Base-by-base conservation (phyloP, 345 rosid genomes). In the Ceriops tagal region DNA sequence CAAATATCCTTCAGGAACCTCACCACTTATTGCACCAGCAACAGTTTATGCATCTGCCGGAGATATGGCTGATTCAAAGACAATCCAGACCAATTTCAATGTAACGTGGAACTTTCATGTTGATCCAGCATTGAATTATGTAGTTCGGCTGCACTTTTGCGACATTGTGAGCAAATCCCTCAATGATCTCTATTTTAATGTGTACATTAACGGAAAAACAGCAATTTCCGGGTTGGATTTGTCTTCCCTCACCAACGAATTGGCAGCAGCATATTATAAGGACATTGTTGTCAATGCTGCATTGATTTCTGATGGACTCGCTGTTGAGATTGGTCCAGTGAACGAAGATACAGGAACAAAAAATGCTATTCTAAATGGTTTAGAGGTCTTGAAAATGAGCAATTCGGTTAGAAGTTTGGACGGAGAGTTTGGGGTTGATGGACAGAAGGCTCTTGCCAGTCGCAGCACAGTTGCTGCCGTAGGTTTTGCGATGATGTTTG, bases 41-140 rank as follows among this genome's bases (percentile, higher is more conserved):
- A 15, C 51, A 10, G 70, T 67, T 32, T 67, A 55, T 53, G 73
- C 73, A 56, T 35, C 80, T 20, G 76, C 79, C 15, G 69, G 66
- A 32, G 69, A 66, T 58, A 76, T 76, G 79, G 75, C 72, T 10
- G 75, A 76, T 55, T 63, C 69, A 18, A 67, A 71, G 16, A 71
- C 72, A 2, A 27, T 31, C 1, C 39, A 56, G 58, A 60, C 62
- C 62, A 67, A 56, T 26, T 76, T 76, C 60, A 76, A 66, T 53
- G 63, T 76, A 8, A 62, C 80, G 8, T 76, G 76, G 80, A 39
- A 3, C 3, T 76, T 76, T 39, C 56, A 56, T 28, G 76, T 67
- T 24, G 80, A 72, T 0, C 73, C 34, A 22, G 71, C 73, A 22
- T 77, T 72, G 35, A 39, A 55, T 47, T 77, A 72, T 64, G 21